These are phyloP conservation scores for Hypholoma fasciculare DNA, from an alignment of 768 basidiomycete genomes.

Conservation along the genomic window DNA sequence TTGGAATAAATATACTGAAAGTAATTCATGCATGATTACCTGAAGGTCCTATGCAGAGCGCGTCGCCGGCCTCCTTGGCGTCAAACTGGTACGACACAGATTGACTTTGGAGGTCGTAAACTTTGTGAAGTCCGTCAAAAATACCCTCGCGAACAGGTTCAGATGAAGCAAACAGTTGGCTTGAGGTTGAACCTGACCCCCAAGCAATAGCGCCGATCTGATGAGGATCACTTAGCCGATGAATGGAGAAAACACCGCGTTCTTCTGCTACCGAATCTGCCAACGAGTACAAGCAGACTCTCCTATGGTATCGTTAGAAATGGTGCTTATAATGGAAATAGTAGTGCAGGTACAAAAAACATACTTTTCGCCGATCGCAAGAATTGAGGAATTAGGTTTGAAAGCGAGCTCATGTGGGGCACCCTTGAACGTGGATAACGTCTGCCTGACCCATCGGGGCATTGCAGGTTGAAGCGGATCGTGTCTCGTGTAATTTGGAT, in stretches of 20 bases:
- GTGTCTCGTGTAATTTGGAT: not conserved
- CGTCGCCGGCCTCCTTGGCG: slow-evolving; percentile 54
- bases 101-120: slow-evolving; percentile 40
- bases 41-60: slow-evolving; percentile 41
- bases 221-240: slow-evolving; percentile 14
- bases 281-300: slow-evolving; percentile 19
- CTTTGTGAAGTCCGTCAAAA: slow-evolving; percentile 46
- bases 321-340: slow-evolving; percentile 11
- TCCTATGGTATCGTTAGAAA: slow-evolving; percentile 15
- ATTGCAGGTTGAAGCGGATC: not conserved
- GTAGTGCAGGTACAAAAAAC: slow-evolving; percentile 2
- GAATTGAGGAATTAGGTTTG: slow-evolving; percentile 35
- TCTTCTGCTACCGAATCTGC: slow-evolving; percentile 3
- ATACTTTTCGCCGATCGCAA: slow-evolving; percentile 46
- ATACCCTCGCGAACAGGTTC: slow-evolving; percentile 35
- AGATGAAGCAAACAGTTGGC: slow-evolving; percentile 55
- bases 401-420: slow-evolving; percentile 47
- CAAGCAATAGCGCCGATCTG: slow-evolving; percentile 49
- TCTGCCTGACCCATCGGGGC: slow-evolving; percentile 10
- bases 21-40: slow-evolving; percentile 31
- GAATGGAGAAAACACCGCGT: slow-evolving; percentile 11
- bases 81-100: slow-evolving; percentile 35
- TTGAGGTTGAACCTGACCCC: slow-evolving; percentile 42
- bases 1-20: not conserved
- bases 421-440: slow-evolving; percentile 21